Conservation (phyloP, 768 basidiomycete species). For the Auriscalpium orientale region DNA sequence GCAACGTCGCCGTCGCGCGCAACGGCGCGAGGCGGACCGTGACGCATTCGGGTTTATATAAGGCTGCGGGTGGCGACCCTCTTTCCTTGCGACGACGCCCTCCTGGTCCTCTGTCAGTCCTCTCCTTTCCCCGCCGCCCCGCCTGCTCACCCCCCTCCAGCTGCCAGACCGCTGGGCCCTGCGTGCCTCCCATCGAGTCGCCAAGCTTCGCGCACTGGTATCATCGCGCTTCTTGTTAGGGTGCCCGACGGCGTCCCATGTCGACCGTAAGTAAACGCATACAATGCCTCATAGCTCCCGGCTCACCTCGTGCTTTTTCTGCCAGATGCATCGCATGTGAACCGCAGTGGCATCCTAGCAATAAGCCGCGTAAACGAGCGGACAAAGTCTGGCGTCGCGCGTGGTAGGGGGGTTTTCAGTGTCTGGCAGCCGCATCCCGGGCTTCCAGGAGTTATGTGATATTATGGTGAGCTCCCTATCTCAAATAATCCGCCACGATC, state of each 20-base stretch:
- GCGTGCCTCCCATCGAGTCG: background rate
- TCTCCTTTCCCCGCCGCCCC: background rate
- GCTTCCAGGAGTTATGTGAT: no score
- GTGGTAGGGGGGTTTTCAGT: background rate
- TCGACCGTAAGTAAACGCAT: background rate
- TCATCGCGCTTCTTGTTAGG: constrained; percentile 10
- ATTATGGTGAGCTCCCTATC: no score
- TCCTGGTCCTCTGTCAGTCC: background rate
- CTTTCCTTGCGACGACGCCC: background rate
- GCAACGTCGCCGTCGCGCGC: no score
- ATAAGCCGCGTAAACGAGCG: constrained; percentile 4
- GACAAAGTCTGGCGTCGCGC: background rate
- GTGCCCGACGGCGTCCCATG: background rate
- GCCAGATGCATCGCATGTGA: background rate
- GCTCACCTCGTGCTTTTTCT: background rate
- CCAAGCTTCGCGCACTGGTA: constrained; percentile 8
- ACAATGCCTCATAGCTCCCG: no score
- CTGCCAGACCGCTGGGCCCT: background rate
- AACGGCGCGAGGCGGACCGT: no score
- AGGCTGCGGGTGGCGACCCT: background rate
- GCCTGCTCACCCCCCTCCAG: background rate
- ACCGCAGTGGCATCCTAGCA: background rate
- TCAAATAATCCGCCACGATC: no score
- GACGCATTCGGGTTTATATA: background rate
- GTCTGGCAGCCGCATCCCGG: no score